Base-by-base conservation (phyloP, 768 basidiomycete genomes). In the Rhodotorula toruloides region DNA sequence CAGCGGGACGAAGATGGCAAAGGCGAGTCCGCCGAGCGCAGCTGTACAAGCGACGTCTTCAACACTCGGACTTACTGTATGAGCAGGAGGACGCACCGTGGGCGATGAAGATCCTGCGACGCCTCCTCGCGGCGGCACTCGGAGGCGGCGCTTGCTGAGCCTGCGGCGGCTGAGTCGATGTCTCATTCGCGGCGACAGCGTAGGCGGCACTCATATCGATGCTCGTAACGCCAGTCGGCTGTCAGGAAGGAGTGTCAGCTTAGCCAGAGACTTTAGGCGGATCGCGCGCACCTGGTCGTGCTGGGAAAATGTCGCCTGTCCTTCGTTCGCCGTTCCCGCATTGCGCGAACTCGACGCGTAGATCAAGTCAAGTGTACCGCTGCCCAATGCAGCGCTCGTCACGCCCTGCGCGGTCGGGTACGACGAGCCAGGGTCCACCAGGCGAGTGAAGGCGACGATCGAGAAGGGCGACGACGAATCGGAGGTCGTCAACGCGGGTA, bases 401-500 rank as follows among this genome's bases (percentile, higher is more conserved):
- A 48, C 52, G 14, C 57, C 25, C 1, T 49, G 31, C 11, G 49
- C 34, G 4, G 57, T 58, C 31, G 58, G 58, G 42, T 63, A 68
- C 25, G 42, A 19, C 10, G 47, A 19, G 0, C 58, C 61, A 4
- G 40, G 25, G 4, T 48, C 27, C 29, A 63, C 54, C 14, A 25
- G 40, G n/a, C 67, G 67, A 4, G 56, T 11, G 53, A n/a, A 68
- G 2, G 61, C 47, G 29, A 68, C 52, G 6, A 58, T 54, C 2
- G 61, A 46, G 48, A 31, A 68, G 40, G 47, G 29, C 1, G 54
- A 44, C 13, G 53, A 42, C 0, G 61, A 39, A 21, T 62, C 58
- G 47, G 54, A 19, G 8, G 58, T 55, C 13, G 66, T 58, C 16
- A 68, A 58, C 34, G 55, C 42, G 47, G 67, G 59, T 17, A 70